Conservation (phyloP, 2,329 filamentous ascomycete genomes). For the Colletotrichum neosansevieriae region DNA sequence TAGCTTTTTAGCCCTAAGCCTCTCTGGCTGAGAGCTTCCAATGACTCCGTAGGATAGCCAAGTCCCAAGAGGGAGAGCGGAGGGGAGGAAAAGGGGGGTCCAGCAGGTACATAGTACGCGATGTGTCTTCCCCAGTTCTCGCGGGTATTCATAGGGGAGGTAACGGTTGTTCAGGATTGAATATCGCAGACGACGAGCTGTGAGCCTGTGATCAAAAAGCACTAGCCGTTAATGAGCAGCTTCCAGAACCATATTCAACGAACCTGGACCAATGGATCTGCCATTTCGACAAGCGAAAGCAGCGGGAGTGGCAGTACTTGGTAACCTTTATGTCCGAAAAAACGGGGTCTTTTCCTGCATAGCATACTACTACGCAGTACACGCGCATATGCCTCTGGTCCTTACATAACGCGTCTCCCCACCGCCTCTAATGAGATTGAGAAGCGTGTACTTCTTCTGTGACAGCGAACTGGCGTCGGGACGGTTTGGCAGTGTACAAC, state of each 20-base stretch:
- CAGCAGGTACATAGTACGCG: not conserved
- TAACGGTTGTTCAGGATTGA: not conserved
- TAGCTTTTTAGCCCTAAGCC: not conserved
- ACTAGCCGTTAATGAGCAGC: slow-evolving; percentile 31
- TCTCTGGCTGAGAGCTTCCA: not conserved
- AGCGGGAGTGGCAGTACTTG: not conserved
- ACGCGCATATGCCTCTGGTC: slow-evolving; percentile 1
- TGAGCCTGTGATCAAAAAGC: slow-evolving; percentile 7
- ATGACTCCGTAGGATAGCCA: not conserved
- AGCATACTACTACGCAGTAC: too few species aligned
- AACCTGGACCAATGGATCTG: slow-evolving; percentile 31
- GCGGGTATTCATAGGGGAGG: not conserved
- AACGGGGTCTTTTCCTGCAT: too few species aligned
- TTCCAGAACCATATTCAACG: slow-evolving; percentile 29
- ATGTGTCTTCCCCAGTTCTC: slow-evolving; percentile 6
- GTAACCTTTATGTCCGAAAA: too few species aligned
- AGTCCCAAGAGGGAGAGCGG: not conserved
- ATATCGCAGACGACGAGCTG: too few species aligned
- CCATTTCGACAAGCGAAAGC: slow-evolving; percentile 36
- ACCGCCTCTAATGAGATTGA: not conserved
- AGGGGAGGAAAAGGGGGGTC: slow-evolving; percentile 8
- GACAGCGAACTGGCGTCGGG: slow-evolving; percentile 29
- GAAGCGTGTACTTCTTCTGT: not conserved
- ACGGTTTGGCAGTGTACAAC: slow-evolving; percentile 4
- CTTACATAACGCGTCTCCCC: slow-evolving; percentile 21